Percentiles rank a stretch among this genome's conserved stretches.
Evolutionary conservation across 306 rosid genomes (phyloP).

Genomic region (peach (Prunus persica)): DNA sequence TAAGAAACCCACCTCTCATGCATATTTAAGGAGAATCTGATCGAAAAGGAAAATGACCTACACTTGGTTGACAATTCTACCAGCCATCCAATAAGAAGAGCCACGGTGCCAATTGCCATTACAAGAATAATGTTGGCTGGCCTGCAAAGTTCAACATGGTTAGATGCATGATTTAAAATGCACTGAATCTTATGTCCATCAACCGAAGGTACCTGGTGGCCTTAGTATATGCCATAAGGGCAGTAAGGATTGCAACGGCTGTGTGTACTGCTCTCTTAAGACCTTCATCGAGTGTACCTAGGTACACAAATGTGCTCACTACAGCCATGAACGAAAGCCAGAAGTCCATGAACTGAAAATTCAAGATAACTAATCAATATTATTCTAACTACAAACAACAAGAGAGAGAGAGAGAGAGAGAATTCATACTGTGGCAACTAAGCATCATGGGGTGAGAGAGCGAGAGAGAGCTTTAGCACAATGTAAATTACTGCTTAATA

Average conservation of each 20-base stretch:
- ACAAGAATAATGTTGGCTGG: constrained; percentile 45
- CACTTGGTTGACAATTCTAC: constrained; percentile 40
- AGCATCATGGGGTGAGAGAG: too few species aligned
- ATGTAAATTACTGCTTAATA: background rate
- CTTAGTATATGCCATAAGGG: constrained; percentile 80
- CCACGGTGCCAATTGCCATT: constrained; percentile 40
- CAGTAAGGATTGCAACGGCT: constrained; percentile 76
- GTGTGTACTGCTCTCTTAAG: constrained; percentile 81
- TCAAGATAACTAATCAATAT: constrained; percentile 8
- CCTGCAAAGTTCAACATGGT: constrained; percentile 36
- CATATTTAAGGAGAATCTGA: constrained; percentile 29
- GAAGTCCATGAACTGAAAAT: constrained; percentile 92
- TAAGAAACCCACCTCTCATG: constrained; percentile 35
- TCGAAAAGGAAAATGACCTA: constrained; percentile 36
- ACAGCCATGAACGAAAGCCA: constrained; percentile 99
- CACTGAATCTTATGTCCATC: background rate
- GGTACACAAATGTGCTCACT: constrained; percentile 80
- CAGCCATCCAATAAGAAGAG: constrained; percentile 54
- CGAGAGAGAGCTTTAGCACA: background rate
- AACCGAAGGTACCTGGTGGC: constrained; percentile 67
- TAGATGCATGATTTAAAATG: constrained; percentile 9
- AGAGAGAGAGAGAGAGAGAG: too few species aligned
- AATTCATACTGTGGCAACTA: too few species aligned
- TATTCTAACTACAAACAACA: background rate
- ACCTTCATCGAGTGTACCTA: constrained; percentile 68